Evolutionary conservation across 768 basidiomycete species (phyloP).

Genomic region (Galerina marginata): DNA sequence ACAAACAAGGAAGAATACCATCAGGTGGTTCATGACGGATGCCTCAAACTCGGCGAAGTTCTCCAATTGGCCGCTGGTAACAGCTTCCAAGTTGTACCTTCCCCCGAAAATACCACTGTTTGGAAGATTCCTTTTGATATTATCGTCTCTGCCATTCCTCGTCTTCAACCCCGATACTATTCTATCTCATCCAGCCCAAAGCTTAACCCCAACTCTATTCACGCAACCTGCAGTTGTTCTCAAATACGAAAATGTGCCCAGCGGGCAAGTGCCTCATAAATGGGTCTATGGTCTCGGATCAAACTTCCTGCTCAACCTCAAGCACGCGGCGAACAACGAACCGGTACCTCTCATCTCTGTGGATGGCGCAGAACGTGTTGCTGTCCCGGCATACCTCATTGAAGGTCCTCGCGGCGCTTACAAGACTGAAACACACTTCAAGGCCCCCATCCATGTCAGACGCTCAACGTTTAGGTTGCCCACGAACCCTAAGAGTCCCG

Average conservation of each 20-base stretch:
- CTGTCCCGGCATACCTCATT: constrained; percentile 78
- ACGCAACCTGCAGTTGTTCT: constrained; percentile 95
- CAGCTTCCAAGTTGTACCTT: constrained; percentile 61
- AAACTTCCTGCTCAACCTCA: constrained; percentile 95
- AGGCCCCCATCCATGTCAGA: constrained; percentile 92
- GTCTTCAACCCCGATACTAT: constrained; percentile 96
- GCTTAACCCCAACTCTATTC: constrained; percentile 85
- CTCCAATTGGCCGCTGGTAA: constrained; percentile 91
- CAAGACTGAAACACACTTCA: constrained; percentile 70
- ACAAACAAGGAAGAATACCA: constrained; percentile 89
- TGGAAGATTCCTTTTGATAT: constrained; percentile 98
- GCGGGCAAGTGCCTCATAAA: constrained; percentile 56
- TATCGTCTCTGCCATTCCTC: constrained; percentile 90
- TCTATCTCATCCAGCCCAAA: constrained; percentile 99
- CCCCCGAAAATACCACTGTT: constrained; percentile 73
- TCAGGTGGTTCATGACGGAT: constrained; percentile 74
- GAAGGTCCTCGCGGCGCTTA: constrained; percentile 91
- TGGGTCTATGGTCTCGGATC: constrained; percentile 91
- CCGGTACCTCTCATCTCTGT: constrained; percentile 45
- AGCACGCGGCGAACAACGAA: constrained; percentile 72
- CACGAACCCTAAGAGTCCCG: constrained; percentile 96
- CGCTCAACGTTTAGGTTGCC: constrained; percentile 97
- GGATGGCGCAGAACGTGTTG: constrained; percentile 41
- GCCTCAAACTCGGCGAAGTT: constrained; percentile 92
- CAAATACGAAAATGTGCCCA: constrained; percentile 79